A percentile compares a stretch with the other conserved stretches of the same genome.
phyloP scores from a whole-genome alignment of 768 basidiomycete species.

The Leccinellum luteum region DNA sequence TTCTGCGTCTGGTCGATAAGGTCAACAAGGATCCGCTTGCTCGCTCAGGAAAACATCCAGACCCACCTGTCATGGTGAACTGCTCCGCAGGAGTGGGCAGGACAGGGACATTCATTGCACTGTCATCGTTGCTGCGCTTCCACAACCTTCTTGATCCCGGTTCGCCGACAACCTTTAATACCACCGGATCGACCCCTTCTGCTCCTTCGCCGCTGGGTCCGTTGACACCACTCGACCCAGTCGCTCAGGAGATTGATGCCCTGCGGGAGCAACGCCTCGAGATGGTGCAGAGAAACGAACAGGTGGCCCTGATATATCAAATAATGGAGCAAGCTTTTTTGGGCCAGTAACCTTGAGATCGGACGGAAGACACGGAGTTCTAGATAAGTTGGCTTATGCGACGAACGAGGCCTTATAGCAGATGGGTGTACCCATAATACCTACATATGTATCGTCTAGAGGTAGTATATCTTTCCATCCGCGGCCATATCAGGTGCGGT shows the following conservation, averaged over 20 bases:
- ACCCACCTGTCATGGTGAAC: conserved; percentile 77
- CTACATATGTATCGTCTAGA: not conserved
- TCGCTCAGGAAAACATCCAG: conserved; percentile 39
- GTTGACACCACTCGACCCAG: conserved; percentile 50
- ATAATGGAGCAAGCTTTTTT: conserved; percentile 38
- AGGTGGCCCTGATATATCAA: conserved; percentile 63
- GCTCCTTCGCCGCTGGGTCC: conserved; percentile 57
- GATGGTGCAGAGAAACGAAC: conserved; percentile 77
- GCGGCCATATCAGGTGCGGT: too few species aligned
- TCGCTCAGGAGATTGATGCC: conserved; percentile 71
- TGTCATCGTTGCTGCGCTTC: conserved; percentile 73
- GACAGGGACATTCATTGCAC: conserved; percentile 81
- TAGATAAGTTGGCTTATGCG: not conserved
- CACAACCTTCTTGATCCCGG: conserved; percentile 42
- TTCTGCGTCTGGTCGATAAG: conserved; percentile 61
- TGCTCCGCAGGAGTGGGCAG: conserved; percentile 89
- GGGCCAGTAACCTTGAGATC: conserved; percentile 7
- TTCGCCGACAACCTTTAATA: conserved; percentile 21
- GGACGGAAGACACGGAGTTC: not conserved
- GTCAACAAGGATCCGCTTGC: conserved; percentile 48
- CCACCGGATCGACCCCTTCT: conserved; percentile 28
- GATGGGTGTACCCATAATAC: not conserved
- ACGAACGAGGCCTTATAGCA: not conserved
- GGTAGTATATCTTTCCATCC: not conserved
- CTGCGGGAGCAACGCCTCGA: conserved; percentile 77